These are phyloP conservation scores for Prasinococcaceae sp. DNA, from an alignment of 139 green algal species.

Conservation along the genomic window DNA sequence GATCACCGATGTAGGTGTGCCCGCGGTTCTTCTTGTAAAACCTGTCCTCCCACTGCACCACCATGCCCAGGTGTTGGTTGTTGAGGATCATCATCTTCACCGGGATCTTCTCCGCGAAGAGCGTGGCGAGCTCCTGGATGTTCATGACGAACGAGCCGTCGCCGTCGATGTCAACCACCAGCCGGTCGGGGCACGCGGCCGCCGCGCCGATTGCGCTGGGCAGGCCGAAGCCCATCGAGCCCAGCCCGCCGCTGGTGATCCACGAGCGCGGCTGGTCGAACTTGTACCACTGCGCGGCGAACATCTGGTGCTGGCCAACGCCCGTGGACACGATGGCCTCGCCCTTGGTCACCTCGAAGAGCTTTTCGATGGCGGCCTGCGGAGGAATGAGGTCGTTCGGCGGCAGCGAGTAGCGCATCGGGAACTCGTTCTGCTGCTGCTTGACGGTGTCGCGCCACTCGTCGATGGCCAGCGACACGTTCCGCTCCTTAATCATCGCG, in stretches of 20 bases:
- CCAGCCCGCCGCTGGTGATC: constrained; percentile 79
- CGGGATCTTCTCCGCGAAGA: constrained; percentile 77
- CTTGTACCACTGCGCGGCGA: constrained; percentile 84
- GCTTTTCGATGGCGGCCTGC: constrained; percentile 78
- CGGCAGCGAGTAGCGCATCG: constrained; percentile 50
- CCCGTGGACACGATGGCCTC: constrained; percentile 93
- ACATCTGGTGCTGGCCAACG: constrained; percentile 99
- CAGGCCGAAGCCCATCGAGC: constrained; percentile 97
- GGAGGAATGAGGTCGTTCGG: constrained; percentile 83
- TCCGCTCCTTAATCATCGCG: constrained; percentile 26
- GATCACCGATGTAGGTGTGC: constrained; percentile 91
- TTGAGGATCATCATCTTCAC: constrained; percentile 97
- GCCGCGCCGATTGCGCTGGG: constrained; percentile 81
- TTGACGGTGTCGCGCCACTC: constrained; percentile 7
- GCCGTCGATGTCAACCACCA: constrained; percentile 95
- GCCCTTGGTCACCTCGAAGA: constrained; percentile 86
- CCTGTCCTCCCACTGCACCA: constrained; percentile 98
- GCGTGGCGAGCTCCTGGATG: constrained; percentile 83
- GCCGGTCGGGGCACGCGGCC: constrained; percentile 63
- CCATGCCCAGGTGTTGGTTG: constrained; percentile 99
- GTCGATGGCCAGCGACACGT: constrained; percentile 23
- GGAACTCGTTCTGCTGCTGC: constrained; percentile 44
- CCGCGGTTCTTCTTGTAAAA: constrained; percentile 98
- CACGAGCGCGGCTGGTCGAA: constrained; percentile 49
- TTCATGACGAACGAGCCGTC: constrained; percentile 98